Base-by-base conservation (phyloP, 176 grass and related monocot species). In the Areca catechu region DNA sequence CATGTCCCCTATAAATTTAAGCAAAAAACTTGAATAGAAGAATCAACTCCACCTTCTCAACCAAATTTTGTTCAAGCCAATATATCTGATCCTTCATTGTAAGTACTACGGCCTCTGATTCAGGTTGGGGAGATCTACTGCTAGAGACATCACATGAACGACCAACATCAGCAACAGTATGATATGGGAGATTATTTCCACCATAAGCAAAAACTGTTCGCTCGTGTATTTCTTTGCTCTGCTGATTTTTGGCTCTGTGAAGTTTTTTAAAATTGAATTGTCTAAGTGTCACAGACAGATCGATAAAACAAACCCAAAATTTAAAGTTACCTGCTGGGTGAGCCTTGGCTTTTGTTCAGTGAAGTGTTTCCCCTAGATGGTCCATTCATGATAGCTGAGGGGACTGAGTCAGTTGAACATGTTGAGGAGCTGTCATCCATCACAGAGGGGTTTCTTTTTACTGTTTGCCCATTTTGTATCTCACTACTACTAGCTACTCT, bases 341-440 rank as follows among this genome's bases (percentile, higher is more conserved):
- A 84, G 56, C 71, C 74, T 71, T 87, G 85, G 27, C 57, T 72
- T 68, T 70, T 85, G 76, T 78, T 80, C 71, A 57, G 62, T 57
- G 60, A 58, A 66, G 80, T 72, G 53, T 66, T 87, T 72, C 70
- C 89, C 71, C 85, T 91, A 53, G 65, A 66, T 73, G 82, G 70
- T 57, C 74, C 61, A 72, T 37, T 77, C 63, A 85, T 50, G 19
- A 85, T 70, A 82, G 75, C 68, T 70, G 84, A 85, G 64, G 75
- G 83, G 69, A 82, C 73, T 0, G 83, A 92, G 29, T 98, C 87
- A 27, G 83, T 82, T 63, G 87, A 98, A 76, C 87, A 85, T 56
- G 87, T 89, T 7, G 84, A 98, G 24, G 93, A 85, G 66, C 87
- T 92, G 50, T 98, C 93, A 76, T 91, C 93, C 18, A 85, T 57